These are phyloP conservation scores for Candida fluviatilis DNA, from an alignment of 805 yeast genomes.

Conservation along the genomic window DNA sequence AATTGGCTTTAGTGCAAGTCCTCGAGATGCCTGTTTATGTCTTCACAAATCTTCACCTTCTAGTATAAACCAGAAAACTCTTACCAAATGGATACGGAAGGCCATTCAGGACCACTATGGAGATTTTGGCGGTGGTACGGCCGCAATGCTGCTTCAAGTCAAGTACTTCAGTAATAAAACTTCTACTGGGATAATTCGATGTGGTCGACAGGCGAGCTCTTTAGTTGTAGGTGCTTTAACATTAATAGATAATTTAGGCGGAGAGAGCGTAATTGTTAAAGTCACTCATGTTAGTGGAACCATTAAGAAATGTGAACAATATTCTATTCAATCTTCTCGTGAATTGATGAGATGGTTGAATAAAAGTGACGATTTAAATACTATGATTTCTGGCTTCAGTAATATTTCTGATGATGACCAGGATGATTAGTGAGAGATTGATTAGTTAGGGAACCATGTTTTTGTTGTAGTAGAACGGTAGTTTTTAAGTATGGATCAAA, in stretches of 20 bases:
- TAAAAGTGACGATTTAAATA: constrained; percentile 6
- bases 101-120: constrained; percentile 68
- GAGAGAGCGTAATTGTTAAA: constrained; percentile 48
- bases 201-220: constrained; percentile 61
- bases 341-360: constrained; percentile 25
- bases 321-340: constrained; percentile 49
- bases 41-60: constrained; percentile 51
- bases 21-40: constrained; percentile 36
- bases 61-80: constrained; percentile 43
- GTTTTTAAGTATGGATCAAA: too few species aligned
- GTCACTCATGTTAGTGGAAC: constrained; percentile 80
- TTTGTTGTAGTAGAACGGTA: too few species aligned
- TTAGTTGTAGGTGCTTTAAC: constrained; percentile 65
- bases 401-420: constrained; percentile 5
- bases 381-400: constrained; percentile 4
- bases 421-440: not conserved
- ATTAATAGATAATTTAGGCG: constrained; percentile 49
- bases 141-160: constrained; percentile 54
- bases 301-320: constrained; percentile 75
- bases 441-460: too few species aligned
- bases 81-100: constrained; percentile 52
- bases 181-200: constrained; percentile 78
- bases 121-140: constrained; percentile 68
- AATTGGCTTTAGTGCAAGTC: constrained; percentile 23
- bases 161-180: constrained; percentile 82